Conservation (phyloP, 768 basidiomycete genomes). For the Naganishia onofrii region DNA sequence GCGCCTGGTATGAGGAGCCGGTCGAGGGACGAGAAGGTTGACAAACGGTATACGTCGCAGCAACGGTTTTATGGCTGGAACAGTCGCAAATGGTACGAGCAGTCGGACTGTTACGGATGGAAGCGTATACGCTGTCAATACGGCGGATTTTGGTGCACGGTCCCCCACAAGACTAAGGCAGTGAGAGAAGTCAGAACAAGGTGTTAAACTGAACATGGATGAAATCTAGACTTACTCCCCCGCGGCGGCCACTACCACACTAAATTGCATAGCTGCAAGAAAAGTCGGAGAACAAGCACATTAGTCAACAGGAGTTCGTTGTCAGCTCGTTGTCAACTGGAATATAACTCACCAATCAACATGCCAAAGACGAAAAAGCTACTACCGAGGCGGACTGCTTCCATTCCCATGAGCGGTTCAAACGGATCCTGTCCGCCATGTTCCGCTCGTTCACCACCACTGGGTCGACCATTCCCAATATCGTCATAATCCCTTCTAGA, state of each 20-base stretch:
- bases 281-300: not conserved
- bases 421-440: constrained; percentile 3
- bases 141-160: constrained; percentile 30
- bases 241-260: constrained; percentile 25
- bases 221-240: constrained; percentile 17
- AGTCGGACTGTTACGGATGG: constrained; percentile 29
- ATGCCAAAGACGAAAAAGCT: constrained; percentile 27
- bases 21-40: constrained; percentile 17
- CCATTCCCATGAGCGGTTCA: constrained; percentile 16
- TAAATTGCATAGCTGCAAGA: constrained; percentile 27
- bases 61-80: constrained; percentile 22
- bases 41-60: constrained; percentile 21
- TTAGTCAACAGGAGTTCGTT: too few species aligned
- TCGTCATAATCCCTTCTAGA: not conserved
- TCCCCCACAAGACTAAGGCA: constrained; percentile 23
- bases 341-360: constrained; percentile 24
- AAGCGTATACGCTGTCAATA: constrained; percentile 26
- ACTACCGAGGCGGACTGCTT: constrained; percentile 27
- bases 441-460: not conserved
- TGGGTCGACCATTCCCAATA: constrained; percentile 23
- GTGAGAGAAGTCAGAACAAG: not conserved
- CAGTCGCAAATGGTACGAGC: constrained; percentile 26
- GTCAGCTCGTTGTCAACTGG: too few species aligned
- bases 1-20: not conserved
- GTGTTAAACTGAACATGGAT: not conserved